Evolutionary conservation across 371 early-diverging fungal species (phyloP).

Genomic region (Coelomomyces lativittatus): DNA sequence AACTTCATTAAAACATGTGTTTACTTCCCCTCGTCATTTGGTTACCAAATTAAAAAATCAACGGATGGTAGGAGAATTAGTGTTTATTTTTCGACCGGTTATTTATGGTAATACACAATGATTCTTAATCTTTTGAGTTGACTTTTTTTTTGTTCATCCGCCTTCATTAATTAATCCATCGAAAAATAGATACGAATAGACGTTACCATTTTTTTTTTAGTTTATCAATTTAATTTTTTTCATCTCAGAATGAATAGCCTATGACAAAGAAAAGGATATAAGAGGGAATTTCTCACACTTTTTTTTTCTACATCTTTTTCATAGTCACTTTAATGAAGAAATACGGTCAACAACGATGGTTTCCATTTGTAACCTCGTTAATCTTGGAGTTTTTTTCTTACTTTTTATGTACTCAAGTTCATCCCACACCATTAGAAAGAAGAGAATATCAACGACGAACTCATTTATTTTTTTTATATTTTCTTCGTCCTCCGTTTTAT

Average conservation of each 20-base stretch:
- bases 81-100: slow-evolving; percentile 68
- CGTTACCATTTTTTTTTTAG: too few relatives aligned
- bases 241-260: too few relatives aligned
- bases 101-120: slow-evolving; percentile 24
- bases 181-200: too few relatives aligned
- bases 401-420: not conserved
- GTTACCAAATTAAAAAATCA: slow-evolving; percentile 34
- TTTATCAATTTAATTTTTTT: too few relatives aligned
- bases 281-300: too few relatives aligned
- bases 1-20: not conserved
- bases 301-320: not conserved
- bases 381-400: slow-evolving; percentile 46
- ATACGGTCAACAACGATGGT: slow-evolving; percentile 57
- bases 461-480: slow-evolving; percentile 52
- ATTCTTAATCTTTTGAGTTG: too few relatives aligned
- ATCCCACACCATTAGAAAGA: slow-evolving; percentile 41
- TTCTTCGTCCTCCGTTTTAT: slow-evolving; percentile 71
- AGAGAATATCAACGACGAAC: slow-evolving; percentile 54
- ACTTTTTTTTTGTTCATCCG: too few relatives aligned
- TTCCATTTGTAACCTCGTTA: slow-evolving; percentile 67
- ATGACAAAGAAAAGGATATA: too few relatives aligned
- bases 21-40: slow-evolving; percentile 47
- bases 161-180: too few relatives aligned
- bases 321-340: slow-evolving; percentile 52
- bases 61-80: slow-evolving; percentile 49